Evolutionary conservation across 345 rosid genomes (phyloP), one percentile per base, ranked within the genome.

Genomic region (Moricandia moricandioides): DNA sequence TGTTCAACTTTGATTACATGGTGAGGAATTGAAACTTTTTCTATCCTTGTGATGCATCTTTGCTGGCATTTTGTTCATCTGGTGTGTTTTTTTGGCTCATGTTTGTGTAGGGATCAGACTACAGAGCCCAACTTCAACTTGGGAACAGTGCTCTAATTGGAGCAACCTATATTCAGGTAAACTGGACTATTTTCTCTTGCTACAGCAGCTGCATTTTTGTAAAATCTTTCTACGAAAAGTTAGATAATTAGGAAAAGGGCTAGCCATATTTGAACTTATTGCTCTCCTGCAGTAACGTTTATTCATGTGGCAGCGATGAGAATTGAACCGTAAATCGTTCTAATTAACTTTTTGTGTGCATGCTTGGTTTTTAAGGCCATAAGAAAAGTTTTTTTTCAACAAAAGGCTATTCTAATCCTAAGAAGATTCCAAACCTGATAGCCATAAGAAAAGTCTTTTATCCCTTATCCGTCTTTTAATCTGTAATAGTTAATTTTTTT

Each of bases 121-220:
- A 81, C 85, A 82, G 96, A 81, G 76, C 89, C 34, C 99, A 95
- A 69, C 76, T 95, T 81, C 99, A 95, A 64, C 72, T 89, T 33
- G 97, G 97, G 59, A 88, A 88, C 77, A 91, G 89, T 80, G 89
- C 92, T 55, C 74, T 95, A 62, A 76, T 95, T 69, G 97, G 99
- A 70, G 97, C 96, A 51, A 95, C 82, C 81, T 95, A 95, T 83
- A 90, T 95, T 71, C 99, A 92, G 99, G 99, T 89, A 81, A 67
- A 60, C n/a, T 77, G 33, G 33, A 68, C 66, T 35, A 61, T 71
- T 70, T 10, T 39, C 49, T 35, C 52, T 40, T 63, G 62, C 14
- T 49, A 12, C 57, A 69, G 4, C 51, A 64, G 4, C 61, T 17
- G 14, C 45, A 51, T 18, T n/a, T 70, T 26, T 56, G 5, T 21